phyloP scores from a whole-genome alignment of 2,329 filamentous ascomycete species.

The Penicillium fuscoglaucum region DNA sequence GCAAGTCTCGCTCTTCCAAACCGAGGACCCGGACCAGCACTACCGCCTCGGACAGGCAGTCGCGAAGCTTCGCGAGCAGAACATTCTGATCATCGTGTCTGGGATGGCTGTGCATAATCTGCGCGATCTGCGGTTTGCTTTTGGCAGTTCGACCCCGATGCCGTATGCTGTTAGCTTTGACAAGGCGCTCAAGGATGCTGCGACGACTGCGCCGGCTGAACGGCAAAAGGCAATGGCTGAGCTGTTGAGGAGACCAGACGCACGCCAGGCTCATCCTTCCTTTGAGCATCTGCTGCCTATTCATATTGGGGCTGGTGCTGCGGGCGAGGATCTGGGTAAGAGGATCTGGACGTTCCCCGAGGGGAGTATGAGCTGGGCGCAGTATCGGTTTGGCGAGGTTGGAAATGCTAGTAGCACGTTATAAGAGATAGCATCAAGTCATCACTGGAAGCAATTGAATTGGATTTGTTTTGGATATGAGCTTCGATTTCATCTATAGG shows the following conservation, averaged over 20 bases:
- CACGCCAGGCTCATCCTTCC: slow-evolving; percentile 62
- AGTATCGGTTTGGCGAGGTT: slow-evolving; percentile 53
- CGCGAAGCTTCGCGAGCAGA: slow-evolving; percentile 64
- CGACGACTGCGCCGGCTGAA: slow-evolving; percentile 48
- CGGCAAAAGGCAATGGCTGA: slow-evolving; percentile 48
- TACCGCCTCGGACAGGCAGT: slow-evolving; percentile 68
- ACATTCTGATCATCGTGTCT: slow-evolving; percentile 67
- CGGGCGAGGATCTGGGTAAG: slow-evolving; percentile 49
- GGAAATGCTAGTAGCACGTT: slow-evolving; percentile 21
- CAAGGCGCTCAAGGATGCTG: slow-evolving; percentile 65
- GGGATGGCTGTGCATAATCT: slow-evolving; percentile 77
- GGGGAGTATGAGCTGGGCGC: slow-evolving; percentile 56
- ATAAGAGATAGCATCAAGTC: neutral
- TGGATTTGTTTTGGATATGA: slow-evolving; percentile 13
- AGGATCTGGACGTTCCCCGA: slow-evolving; percentile 52
- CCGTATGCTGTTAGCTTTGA: slow-evolving; percentile 66
- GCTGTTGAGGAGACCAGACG: slow-evolving; percentile 54
- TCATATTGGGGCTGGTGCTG: slow-evolving; percentile 58
- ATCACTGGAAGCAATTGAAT: slow-evolving; percentile 1
- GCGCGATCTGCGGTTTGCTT: slow-evolving; percentile 53
- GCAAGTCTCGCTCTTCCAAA: slow-evolving; percentile 68
- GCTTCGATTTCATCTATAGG: slow-evolving; percentile 41
- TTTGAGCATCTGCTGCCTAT: slow-evolving; percentile 65
- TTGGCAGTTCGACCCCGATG: slow-evolving; percentile 49
- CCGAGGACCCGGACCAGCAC: slow-evolving; percentile 65